These are phyloP conservation scores for Boletus barrowsii DNA, from an alignment of 768 basidiomycete genomes.

Conservation along the genomic window DNA sequence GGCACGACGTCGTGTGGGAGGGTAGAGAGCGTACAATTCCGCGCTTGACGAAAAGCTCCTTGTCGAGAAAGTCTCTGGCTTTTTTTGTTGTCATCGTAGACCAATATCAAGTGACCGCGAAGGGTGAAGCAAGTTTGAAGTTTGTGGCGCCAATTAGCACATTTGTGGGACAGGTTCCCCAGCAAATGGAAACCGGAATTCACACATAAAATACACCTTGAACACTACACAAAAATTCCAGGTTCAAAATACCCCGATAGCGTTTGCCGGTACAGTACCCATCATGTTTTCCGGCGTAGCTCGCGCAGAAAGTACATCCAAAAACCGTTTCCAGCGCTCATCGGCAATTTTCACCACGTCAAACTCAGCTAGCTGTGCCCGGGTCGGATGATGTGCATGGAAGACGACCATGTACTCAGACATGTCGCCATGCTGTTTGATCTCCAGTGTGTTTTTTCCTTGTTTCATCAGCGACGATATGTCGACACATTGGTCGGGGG, in stretches of 20 bases:
- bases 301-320: conserved; percentile 14
- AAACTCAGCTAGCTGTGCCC: conserved; percentile 37
- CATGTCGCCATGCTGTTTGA: conserved; percentile 43
- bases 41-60: conserved; percentile 44
- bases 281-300: neutral
- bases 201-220: neutral
- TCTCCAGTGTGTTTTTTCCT: conserved; percentile 43
- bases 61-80: conserved; percentile 42
- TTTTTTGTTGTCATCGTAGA: conserved; percentile 25
- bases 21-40: conserved; percentile 36
- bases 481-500: conserved; percentile 49
- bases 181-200: too few species aligned
- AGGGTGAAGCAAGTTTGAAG: too few species aligned
- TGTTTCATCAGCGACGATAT: conserved; percentile 41
- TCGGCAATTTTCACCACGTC: conserved; percentile 7
- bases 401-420: conserved; percentile 46
- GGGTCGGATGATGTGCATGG: conserved; percentile 49
- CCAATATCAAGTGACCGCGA: too few species aligned
- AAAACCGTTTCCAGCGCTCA: conserved; percentile 21
- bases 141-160: conserved; percentile 5
- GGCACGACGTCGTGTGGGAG: neutral
- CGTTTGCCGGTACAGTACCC: neutral
- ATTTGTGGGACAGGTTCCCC: too few species aligned
- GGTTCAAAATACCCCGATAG: neutral
- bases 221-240: neutral